phyloP scores from a whole-genome alignment of 202 grass and related monocot genomes.

The Miscanthus sacchariflorus region DNA sequence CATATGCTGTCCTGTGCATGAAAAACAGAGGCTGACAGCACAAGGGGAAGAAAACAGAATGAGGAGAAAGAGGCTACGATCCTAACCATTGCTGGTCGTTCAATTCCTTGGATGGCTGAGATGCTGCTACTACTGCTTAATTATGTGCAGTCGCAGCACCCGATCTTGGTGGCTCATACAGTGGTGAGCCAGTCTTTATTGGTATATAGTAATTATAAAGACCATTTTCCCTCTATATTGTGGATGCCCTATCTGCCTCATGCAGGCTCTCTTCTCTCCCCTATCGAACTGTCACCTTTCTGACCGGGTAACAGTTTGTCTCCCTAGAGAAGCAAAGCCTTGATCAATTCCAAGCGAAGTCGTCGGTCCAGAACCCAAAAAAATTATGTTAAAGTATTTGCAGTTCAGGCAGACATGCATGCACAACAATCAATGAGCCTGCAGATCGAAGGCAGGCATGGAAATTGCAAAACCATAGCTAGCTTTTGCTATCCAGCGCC shows the following conservation, averaged over 20 bases:
- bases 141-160: not conserved
- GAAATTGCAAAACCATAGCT: slow-evolving; percentile 35
- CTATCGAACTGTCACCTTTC: slow-evolving; percentile 7
- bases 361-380: slow-evolving; percentile 38
- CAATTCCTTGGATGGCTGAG: too few species aligned
- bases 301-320: slow-evolving; percentile 47
- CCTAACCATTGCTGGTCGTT: too few species aligned
- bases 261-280: not conserved
- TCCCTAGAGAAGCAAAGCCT: slow-evolving; percentile 30
- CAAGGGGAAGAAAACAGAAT: too few species aligned
- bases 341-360: slow-evolving; percentile 25
- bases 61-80: too few species aligned
- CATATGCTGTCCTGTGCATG: too few species aligned
- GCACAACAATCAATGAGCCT: slow-evolving; percentile 37
- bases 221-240: not conserved
- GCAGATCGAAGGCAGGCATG: not conserved
- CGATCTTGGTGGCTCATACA: not conserved
- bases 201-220: not conserved
- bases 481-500: not conserved
- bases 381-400: slow-evolving; percentile 40
- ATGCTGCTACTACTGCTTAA: not conserved
- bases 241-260: not conserved
- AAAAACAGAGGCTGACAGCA: too few species aligned
- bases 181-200: not conserved
- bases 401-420: slow-evolving; percentile 41